Evolutionary conservation across 202 grass and related monocot species (phyloP), one percentile per base, ranked within the genome.

Genomic region (Brachypodium distachyon): DNA sequence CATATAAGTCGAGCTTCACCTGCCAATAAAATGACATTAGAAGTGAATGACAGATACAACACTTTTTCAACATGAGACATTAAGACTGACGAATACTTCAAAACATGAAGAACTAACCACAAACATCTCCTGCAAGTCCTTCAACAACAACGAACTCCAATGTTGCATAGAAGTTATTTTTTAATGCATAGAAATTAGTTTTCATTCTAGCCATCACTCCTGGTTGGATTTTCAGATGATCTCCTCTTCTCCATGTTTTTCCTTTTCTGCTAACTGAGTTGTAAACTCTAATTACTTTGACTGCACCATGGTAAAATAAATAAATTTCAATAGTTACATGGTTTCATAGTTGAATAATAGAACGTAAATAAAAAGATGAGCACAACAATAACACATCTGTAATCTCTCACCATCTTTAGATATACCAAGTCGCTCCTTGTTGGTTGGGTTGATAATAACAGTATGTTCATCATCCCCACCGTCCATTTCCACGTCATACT

Each of bases 1-100:
- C 87, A 89, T 62, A 89, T 85, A 33, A 89, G 64, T 29, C 77
- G 64, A 50, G 77, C 82, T 85, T 89, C 87, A 81, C 86, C 86
- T 88, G 68, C 50, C 52, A 74, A 66, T 5, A 68, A 23, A 14
- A 58, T n/a, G 42, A 39, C 48, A 58, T 80, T 47, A 62, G 22
- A 18, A 61, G 31, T n/a, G n/a, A n/a, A n/a, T n/a, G n/a, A n/a
- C n/a, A n/a, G n/a, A n/a, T n/a, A n/a, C n/a, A n/a, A n/a, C n/a
- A n/a, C n/a, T n/a, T n/a, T n/a, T n/a, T n/a, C n/a, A n/a, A n/a
- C n/a, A n/a, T n/a, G 3, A 67, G 31, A 43, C 11, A 3, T 61
- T 5, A 3, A 31, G 18, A 18, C 38, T 8, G 32, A 50, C 9
- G 17, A 58, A 59, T 61, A 21, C n/a, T 48, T 51, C 32, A 72